phyloP scores from a whole-genome alignment of 139 green algal genomes.

The Nannochloris sp. region DNA sequence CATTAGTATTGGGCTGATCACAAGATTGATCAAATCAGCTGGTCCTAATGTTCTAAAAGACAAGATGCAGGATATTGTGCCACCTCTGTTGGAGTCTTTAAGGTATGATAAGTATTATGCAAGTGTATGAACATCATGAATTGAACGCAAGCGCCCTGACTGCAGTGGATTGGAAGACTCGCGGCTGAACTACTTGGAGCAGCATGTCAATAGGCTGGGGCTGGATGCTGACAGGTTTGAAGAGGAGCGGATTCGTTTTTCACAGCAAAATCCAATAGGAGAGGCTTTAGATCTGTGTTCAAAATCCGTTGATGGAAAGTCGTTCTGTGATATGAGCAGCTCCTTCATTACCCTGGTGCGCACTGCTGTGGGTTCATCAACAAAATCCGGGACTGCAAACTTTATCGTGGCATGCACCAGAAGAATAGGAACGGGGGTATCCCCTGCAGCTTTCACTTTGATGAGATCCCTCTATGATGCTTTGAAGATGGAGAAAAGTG shows the following conservation, averaged over 20 bases:
- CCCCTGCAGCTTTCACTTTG: slow-evolving; percentile 6
- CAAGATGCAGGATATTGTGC: slow-evolving; percentile 55
- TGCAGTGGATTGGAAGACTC: slow-evolving; percentile 45
- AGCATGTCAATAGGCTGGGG: slow-evolving; percentile 47
- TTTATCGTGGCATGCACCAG: slow-evolving; percentile 52
- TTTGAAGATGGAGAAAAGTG: slow-evolving; percentile 42
- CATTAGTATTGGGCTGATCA: slow-evolving; percentile 41
- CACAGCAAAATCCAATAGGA: slow-evolving; percentile 35
- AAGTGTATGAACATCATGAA: not conserved
- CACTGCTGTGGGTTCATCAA: slow-evolving; percentile 58
- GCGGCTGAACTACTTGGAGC: slow-evolving; percentile 67
- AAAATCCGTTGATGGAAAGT: slow-evolving; percentile 31
- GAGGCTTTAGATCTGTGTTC: slow-evolving; percentile 63
- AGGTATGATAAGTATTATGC: slow-evolving; percentile 11
- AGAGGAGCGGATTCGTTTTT: slow-evolving; percentile 37
- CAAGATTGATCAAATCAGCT: slow-evolving; percentile 36
- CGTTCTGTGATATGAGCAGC: slow-evolving; percentile 34
- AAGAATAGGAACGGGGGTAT: slow-evolving; percentile 23
- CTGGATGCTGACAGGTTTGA: slow-evolving; percentile 63
- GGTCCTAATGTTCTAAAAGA: slow-evolving; percentile 32
- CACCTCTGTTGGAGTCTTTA: slow-evolving; percentile 71
- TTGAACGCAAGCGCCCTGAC: not conserved
- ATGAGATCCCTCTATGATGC: slow-evolving; percentile 30
- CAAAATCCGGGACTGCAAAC: slow-evolving; percentile 57
- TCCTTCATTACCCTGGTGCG: slow-evolving; percentile 29